These are phyloP conservation scores for Mycena venus DNA, from an alignment of 768 basidiomycete genomes.

Conservation along the genomic window DNA sequence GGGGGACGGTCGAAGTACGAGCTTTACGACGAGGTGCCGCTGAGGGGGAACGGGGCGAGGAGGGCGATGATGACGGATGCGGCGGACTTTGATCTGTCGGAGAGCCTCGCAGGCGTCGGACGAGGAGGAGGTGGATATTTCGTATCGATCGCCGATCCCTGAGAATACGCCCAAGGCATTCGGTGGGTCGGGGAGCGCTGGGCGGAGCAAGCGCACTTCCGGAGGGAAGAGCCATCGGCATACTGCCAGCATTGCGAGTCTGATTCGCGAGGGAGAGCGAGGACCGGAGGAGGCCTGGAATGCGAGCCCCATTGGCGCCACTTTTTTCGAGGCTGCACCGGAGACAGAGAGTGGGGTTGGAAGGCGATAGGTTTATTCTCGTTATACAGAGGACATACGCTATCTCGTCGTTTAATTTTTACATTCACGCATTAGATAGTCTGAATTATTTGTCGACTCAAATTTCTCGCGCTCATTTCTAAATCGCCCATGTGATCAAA, in stretches of 20 bases:
- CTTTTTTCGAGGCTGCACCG: constrained; percentile 65
- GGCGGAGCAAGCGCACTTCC: constrained; percentile 36
- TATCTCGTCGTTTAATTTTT: constrained; percentile 18
- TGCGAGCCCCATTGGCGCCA: constrained; percentile 65
- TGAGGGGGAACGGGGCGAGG: constrained; percentile 34
- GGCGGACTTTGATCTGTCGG: constrained; percentile 68
- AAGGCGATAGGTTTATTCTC: constrained; percentile 21
- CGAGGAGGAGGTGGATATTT: constrained; percentile 76
- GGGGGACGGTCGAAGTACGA: constrained; percentile 74
- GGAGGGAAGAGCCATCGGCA: constrained; percentile 70
- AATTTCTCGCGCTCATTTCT: background rate
- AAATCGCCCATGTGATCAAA: background rate
- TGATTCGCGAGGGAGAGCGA: constrained; percentile 83
- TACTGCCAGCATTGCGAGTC: constrained; percentile 87
- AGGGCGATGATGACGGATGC: constrained; percentile 53
- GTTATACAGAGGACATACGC: constrained; percentile 5
- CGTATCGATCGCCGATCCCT: constrained; percentile 75
- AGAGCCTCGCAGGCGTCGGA: constrained; percentile 68
- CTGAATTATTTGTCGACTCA: background rate
- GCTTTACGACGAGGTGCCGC: constrained; percentile 79
- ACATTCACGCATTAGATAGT: background rate
- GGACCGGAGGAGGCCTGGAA: constrained; percentile 88
- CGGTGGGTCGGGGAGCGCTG: constrained; percentile 33
- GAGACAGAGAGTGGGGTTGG: constrained; percentile 41
- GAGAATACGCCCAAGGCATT: constrained; percentile 52